Conservation (phyloP, 2,329 filamentous ascomycete species). For the Arthrobotrys sphaeroides region DNA sequence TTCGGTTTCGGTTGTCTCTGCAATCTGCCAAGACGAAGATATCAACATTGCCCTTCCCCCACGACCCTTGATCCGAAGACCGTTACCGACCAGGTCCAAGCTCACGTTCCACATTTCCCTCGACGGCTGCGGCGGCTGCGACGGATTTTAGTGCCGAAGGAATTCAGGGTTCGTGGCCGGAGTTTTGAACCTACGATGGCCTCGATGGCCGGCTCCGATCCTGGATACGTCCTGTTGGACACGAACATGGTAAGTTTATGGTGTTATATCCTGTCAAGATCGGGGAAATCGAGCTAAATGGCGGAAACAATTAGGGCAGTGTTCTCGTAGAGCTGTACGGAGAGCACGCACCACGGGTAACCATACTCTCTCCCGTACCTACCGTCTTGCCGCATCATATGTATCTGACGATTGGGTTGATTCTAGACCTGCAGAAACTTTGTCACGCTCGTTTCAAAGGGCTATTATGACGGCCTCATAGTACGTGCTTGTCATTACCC, state of each 20-base stretch:
- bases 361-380: background rate
- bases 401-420: slow-evolving; percentile 28
- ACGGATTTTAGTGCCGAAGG: background rate
- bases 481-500: slow-evolving; percentile 20
- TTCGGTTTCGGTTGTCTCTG: background rate
- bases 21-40: slow-evolving; percentile 7
- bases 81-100: background rate
- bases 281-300: background rate
- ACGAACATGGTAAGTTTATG: slow-evolving; percentile 76
- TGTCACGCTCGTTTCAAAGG: slow-evolving; percentile 76
- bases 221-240: slow-evolving; percentile 78
- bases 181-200: background rate
- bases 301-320: slow-evolving; percentile 72
- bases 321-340: slow-evolving; percentile 91
- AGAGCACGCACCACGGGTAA: slow-evolving; percentile 79
- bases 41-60: background rate
- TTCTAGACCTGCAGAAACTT: slow-evolving; percentile 84
- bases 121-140: too few relatives aligned
- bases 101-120: background rate
- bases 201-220: slow-evolving; percentile 72
- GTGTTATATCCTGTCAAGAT: background rate
- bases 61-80: background rate
- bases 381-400: slow-evolving; percentile 2
- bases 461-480: slow-evolving; percentile 85
- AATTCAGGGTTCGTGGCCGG: background rate